Base-by-base conservation (phyloP, 2,329 filamentous ascomycete species). In the Microascus cirrosus region DNA sequence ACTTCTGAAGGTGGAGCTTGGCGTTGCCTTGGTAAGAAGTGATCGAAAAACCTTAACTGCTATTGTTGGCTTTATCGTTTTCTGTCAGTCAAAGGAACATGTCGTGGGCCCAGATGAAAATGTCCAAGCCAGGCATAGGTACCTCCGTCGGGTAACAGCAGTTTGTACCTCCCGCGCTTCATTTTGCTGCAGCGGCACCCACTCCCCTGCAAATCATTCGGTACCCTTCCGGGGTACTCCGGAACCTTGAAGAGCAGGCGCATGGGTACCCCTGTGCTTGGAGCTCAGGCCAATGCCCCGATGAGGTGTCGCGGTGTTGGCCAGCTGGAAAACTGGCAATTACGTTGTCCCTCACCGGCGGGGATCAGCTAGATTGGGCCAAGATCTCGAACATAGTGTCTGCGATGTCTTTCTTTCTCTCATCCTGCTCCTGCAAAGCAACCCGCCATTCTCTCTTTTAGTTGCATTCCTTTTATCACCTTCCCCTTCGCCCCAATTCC, bases 281-380 rank as follows among this genome's bases (percentile, higher is more conserved):
- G 39, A 45, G 39, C 39, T 45, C 5, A 45, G 39, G 39, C 39
- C 39, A 45, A 45, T 15, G 39, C 15, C 39, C 18, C 15, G 39
- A 45, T 45, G 6, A 45, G 39, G 39, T 32, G 28, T 32, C 28
- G 28, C 28, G 28, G 28, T 8, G 28, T 15, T 18, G 39, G 39
- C 15, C 39, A 45, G 39, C 39, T 45, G 39, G 39, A 45, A 45
- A 45, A 18, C 39, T 45, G 39, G 39, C 36, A 18, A 58, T 61
- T 58, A 60, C 57, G 60, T 62, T 57, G 58, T 60, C 35, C 53
- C 53, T 61, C 59, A 59, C 58, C 56, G 61, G 54, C 2, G 48
- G 58, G 54, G 56, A 57, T 48, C 54, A 55, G 18, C 48, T 28
- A 55, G 32, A 50, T 55, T 52, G 32, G 52, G 54, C 48, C 39